These are phyloP conservation scores for Chytriomyces sp. DNA, from an alignment of 192 early-diverging fungal genomes.

Conservation along the genomic window DNA sequence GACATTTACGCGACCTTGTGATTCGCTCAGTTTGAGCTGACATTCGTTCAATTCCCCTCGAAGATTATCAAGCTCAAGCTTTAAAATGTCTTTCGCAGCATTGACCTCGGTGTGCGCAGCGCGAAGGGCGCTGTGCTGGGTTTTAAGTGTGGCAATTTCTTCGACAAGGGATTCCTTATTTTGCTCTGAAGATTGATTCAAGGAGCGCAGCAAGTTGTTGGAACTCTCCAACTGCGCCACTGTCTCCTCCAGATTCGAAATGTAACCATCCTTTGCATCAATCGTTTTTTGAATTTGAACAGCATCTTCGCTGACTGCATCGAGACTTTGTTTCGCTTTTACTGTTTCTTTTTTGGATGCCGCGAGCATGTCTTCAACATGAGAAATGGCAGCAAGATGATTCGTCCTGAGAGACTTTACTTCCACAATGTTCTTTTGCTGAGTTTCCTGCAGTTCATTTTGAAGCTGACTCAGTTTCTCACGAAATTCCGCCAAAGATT, in stretches of 20 bases:
- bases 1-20: no score
- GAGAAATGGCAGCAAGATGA: no score
- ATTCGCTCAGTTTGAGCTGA: no score
- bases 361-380: neutral
- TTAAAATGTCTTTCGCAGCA: no score
- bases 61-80: no score
- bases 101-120: neutral
- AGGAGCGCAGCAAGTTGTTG: neutral
- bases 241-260: neutral
- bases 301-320: no score
- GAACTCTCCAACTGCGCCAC: neutral
- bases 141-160: neutral
- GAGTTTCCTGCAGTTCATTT: slow-evolving; percentile 2
- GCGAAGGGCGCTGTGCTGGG: neutral
- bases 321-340: neutral
- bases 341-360: neutral
- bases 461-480: slow-evolving; percentile 2
- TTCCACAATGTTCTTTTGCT: neutral
- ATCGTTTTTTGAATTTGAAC: neutral
- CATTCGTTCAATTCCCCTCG: no score
- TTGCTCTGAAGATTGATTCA: neutral
- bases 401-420: no score
- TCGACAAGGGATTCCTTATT: neutral
- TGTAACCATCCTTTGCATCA: neutral
- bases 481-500: neutral